These are phyloP conservation scores for Pichia cephalocereana DNA, from an alignment of 805 yeast genomes.

Conservation along the genomic window DNA sequence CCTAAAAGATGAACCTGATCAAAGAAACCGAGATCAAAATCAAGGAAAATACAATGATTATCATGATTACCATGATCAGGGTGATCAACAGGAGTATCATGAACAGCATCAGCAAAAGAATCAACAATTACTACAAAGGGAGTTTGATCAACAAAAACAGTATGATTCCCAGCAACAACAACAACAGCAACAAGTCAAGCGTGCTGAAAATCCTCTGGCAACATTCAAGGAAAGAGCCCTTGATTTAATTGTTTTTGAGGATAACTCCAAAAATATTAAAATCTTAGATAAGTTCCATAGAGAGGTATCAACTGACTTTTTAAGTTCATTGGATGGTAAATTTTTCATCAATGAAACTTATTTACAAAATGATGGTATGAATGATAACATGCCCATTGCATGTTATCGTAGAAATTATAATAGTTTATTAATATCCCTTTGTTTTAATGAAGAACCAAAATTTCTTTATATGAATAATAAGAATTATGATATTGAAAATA, in stretches of 20 bases:
- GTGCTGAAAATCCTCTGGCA: not conserved
- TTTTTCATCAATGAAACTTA: slow-evolving; percentile 13
- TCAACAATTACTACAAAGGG: not conserved
- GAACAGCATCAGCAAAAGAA: not conserved
- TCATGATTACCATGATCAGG: too few relatives aligned
- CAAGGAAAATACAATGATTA: too few relatives aligned
- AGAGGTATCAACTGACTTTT: not conserved
- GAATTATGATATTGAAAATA: slow-evolving; percentile 2
- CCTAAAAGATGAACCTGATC: too few relatives aligned
- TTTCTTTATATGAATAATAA: not conserved
- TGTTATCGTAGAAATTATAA: slow-evolving; percentile 18
- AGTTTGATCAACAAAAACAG: not conserved
- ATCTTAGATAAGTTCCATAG: not conserved
- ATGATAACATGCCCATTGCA: slow-evolving; percentile 10
- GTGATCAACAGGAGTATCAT: too few relatives aligned
- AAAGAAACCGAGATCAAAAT: too few relatives aligned
- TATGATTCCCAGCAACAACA: not conserved
- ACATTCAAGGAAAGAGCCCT: not conserved
- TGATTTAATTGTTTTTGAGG: not conserved
- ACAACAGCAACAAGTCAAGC: not conserved
- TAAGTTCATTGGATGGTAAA: slow-evolving; percentile 12
- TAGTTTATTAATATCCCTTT: slow-evolving; percentile 5
- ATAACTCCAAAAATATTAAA: not conserved
- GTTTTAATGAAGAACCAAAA: slow-evolving; percentile 7
- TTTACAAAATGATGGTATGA: slow-evolving; percentile 1